Base-by-base conservation (phyloP, 2,329 filamentous ascomycete species). In the Alternaria alternata region DNA sequence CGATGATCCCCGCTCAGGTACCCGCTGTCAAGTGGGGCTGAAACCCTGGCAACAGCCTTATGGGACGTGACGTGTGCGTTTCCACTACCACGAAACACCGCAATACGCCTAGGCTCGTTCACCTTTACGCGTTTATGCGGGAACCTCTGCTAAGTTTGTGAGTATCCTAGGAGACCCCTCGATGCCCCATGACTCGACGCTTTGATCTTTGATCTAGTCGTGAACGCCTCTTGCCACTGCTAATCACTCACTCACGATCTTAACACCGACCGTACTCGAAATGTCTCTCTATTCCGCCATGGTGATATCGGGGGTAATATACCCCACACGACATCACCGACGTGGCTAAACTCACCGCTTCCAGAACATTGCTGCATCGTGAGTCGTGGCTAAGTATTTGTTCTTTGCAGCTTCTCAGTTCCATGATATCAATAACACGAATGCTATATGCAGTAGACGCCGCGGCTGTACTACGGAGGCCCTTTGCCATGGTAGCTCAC, bases 11-110 rank as follows among this genome's bases (percentile, higher is more conserved):
- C 47, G 43, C 20, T 28, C 36, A 57, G 54, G 48, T 48, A 57
- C 49, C 44, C 55, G 59, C 59, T 39, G 56, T 57, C 14, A 62
- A 57, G 59, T 62, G 56, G 59, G 59, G 59, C 59, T 34, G 48
- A 24, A 52, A 51, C 51, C 55, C 55, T 32, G 36, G 55, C 59
- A 62, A 62, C 55, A 51, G 59, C 51, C 55, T 42, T 55, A 59
- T 34, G 34, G 34, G 7, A 51, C 51, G 39, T 62, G 55, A 62
- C 59, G 59, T 62, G 59, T 41, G 59, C 51, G 22, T 51, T 47
- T 51, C 52, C 49, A 57, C 47, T 18, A 30, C 18, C 14, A 47
- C 42, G 56, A 60, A 55, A 55, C 51, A 55, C 51, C 44, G 49
- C 44, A 61, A 56, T 6, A 18, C 20, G 11, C 20, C 22, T 43